Conservation (phyloP, 163 green algal species). For the Coccomyxa subellipsoidea region DNA sequence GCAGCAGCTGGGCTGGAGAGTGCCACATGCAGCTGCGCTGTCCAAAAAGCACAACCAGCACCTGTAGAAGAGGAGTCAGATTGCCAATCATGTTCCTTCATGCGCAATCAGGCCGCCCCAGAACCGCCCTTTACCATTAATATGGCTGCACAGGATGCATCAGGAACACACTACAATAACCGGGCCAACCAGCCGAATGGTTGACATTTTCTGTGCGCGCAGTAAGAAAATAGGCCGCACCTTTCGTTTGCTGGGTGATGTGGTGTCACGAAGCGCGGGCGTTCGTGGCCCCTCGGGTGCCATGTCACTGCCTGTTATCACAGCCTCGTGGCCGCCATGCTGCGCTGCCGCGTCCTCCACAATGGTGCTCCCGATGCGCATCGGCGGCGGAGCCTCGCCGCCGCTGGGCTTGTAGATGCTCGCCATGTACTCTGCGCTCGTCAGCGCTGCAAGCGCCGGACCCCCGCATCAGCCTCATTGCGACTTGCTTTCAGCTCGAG, state of each 20-base stretch:
- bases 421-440: background rate
- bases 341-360: background rate
- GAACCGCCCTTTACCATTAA: too few species aligned
- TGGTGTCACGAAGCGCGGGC: background rate
- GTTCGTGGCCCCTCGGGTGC: background rate
- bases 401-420: background rate
- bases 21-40: constrained; percentile 15
- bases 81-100: background rate
- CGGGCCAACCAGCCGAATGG: too few species aligned
- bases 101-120: too few species aligned
- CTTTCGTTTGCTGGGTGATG: background rate
- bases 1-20: constrained; percentile 40
- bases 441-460: background rate
- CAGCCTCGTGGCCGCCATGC: background rate
- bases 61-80: constrained; percentile 14
- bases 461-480: too few species aligned
- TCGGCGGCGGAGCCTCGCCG: background rate
- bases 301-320: background rate
- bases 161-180: too few species aligned
- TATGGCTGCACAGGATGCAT: too few species aligned
- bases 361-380: background rate
- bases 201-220: too few species aligned
- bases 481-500: too few species aligned
- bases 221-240: too few species aligned
- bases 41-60: constrained; percentile 49